phyloP scores from a whole-genome alignment of 2,329 filamentous ascomycete genomes.

The Clonostachys byssicola region DNA sequence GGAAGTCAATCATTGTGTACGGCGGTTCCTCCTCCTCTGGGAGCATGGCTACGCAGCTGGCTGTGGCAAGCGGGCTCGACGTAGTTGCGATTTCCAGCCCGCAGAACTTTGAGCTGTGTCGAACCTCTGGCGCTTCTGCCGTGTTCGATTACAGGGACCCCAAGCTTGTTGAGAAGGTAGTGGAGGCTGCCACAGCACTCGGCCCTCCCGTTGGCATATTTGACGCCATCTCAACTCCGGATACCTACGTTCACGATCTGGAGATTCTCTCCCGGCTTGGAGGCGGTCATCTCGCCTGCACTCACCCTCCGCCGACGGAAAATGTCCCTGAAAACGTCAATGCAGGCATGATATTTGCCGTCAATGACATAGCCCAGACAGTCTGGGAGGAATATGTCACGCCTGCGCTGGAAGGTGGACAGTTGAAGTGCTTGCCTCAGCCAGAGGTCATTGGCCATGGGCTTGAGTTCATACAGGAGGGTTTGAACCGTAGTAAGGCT shows the following conservation, averaged over 20 bases:
- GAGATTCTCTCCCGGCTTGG: conserved; percentile 14
- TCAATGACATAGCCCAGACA: conserved; percentile 13
- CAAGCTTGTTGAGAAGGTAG: conserved; percentile 18
- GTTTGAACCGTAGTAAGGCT: conserved; percentile 9
- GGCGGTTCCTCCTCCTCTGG: conserved; percentile 42
- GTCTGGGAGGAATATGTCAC: conserved; percentile 16
- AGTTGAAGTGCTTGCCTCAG: conserved; percentile 11
- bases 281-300: conserved; percentile 24
- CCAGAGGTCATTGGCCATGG: conserved; percentile 14
- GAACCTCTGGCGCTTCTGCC: conserved; percentile 29
- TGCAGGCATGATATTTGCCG: conserved; percentile 22
- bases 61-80: conserved; percentile 30
- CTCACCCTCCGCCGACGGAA: conserved; percentile 22
- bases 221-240: conserved; percentile 13
- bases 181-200: conserved; percentile 6
- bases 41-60: conserved; percentile 36
- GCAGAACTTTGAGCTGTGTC: conserved; percentile 31
- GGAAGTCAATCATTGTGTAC: conserved; percentile 25
- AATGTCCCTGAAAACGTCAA: conserved; percentile 21
- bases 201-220: conserved; percentile 16
- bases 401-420: conserved; percentile 10
- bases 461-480: conserved; percentile 13
- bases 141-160: conserved; percentile 31
- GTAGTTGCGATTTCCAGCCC: conserved; percentile 32
- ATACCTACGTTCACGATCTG: conserved; percentile 13